A percentile compares a stretch with the other conserved stretches of the same genome.
Evolutionary conservation across 1,284 basidiomycete species (phyloP).

Genomic region (Ceratobasidium sp.): DNA sequence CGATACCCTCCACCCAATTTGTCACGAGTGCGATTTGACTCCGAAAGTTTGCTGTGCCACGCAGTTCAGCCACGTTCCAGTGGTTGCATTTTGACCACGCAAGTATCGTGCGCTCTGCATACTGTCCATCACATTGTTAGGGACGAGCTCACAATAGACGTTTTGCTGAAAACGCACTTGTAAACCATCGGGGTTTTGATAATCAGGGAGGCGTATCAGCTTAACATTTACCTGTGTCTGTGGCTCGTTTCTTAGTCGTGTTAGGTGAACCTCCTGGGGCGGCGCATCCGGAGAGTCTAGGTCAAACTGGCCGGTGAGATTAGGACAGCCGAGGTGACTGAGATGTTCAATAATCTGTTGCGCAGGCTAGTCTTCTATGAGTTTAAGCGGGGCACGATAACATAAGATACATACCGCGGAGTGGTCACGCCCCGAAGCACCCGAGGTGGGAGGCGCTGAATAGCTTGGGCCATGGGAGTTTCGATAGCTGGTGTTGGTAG

Average conservation of each 20-base stretch:
- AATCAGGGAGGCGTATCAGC: no score
- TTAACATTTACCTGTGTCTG: background rate
- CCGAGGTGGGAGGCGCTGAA: no score
- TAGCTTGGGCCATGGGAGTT: no score
- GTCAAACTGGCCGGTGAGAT: background rate
- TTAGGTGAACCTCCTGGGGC: background rate
- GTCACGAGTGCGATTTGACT: background rate
- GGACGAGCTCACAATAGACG: no score
- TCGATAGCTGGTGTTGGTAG: no score
- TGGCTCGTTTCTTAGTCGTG: no score
- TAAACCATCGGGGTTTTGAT: background rate
- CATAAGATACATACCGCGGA: no score
- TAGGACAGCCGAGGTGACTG: background rate
- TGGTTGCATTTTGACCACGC: slow-evolving; percentile 10
- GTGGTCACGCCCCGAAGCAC: no score
- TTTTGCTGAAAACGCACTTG: no score
- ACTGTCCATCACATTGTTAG: background rate
- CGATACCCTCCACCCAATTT: background rate
- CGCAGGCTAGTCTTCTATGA: no score
- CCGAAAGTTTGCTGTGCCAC: background rate
- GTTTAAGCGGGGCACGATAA: no score
- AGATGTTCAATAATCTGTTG: background rate
- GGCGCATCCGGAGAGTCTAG: background rate
- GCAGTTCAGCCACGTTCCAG: background rate
- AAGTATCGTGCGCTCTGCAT: background rate